Evolutionary conservation across 805 yeast species (phyloP).

Genomic region (Wickerhamomyces ciferrii): DNA sequence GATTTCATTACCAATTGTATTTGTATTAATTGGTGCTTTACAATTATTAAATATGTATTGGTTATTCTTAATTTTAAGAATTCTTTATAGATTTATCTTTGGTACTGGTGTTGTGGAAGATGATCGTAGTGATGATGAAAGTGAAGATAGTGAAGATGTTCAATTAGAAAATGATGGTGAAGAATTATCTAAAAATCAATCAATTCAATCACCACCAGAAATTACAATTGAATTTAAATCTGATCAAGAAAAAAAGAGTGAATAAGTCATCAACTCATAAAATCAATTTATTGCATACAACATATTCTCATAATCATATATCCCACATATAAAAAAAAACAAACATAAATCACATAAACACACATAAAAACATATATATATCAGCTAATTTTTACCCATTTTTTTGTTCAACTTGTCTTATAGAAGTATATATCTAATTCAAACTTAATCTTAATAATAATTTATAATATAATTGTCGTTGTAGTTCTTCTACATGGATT

Average conservation of each 20-base stretch:
- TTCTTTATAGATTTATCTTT: constrained; percentile 59
- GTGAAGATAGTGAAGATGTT: constrained; percentile 39
- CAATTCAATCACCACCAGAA: neutral
- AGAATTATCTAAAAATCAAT: neutral
- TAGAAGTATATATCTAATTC: too few species aligned
- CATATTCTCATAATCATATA: neutral
- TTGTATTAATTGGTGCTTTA: constrained; percentile 67
- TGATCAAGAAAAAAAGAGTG: neutral
- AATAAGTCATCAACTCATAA: too few species aligned
- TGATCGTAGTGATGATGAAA: constrained; percentile 86
- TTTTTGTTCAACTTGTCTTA: too few species aligned
- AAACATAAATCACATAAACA: too few species aligned
- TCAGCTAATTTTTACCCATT: too few species aligned
- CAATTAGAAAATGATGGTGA: neutral
- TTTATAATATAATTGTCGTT: too few species aligned
- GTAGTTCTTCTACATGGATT: too few species aligned
- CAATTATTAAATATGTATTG: constrained; percentile 87
- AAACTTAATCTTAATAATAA: too few species aligned
- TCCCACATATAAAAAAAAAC: too few species aligned
- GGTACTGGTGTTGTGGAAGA: constrained; percentile 57
- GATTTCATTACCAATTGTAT: constrained; percentile 90
- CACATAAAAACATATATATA: too few species aligned
- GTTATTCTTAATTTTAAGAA: constrained; percentile 77
- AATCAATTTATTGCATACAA: neutral
- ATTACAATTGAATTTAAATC: neutral